Evolutionary conservation across 495 filamentous ascomycete genomes (phyloP), one percentile per base, ranked within the genome.

Genomic region (Haplographium delicatum): DNA sequence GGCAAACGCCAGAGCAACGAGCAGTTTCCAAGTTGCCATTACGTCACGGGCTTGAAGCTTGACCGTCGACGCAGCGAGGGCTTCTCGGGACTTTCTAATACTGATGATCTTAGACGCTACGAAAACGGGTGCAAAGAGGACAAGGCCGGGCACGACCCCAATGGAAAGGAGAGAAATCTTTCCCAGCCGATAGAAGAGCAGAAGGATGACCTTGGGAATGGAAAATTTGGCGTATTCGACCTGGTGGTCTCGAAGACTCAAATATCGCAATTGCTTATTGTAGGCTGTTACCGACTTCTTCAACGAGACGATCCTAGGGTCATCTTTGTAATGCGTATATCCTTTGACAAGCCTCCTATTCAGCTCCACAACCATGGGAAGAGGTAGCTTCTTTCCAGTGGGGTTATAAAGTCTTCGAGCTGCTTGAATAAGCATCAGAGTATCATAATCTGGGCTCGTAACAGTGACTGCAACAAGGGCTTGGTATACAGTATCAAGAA

Each of bases 11-110:
- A 97, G 73, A 25, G 91, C 81, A 20, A 97, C 91, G 7, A 99
- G 82, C 10, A 99, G 76, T 65, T 99, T 99, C 93, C 93, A 99
- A 0, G 93, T 97, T 0, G 93, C 93, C 74, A 99, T 91, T 20
- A 99, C 93, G 65, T 99, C 93, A 27, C 83, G 80, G 15, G 88
- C 93, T 63, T 94, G 85, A 23, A 99, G 78, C 63, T 99, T 99
- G 54, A 99, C 93, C 2, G 85, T 87, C 8, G 90, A 96, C 18
- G 84, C 90, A 3, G 91, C 91, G 22, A 99, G 78, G 0, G 93
- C 93, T 65, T 93, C 85, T 54, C 80, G 82, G 0, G 91, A 89
- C 68, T 99, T 99, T 57, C 82, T 85, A 45, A 80, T 83, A n/a
- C 89, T 95, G 54, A 96, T 91, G 47, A 85, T 66, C 62, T 96